Evolutionary conservation across 2,329 filamentous ascomycete species (phyloP).

Genomic region (Chrysoporthe puriensis): DNA sequence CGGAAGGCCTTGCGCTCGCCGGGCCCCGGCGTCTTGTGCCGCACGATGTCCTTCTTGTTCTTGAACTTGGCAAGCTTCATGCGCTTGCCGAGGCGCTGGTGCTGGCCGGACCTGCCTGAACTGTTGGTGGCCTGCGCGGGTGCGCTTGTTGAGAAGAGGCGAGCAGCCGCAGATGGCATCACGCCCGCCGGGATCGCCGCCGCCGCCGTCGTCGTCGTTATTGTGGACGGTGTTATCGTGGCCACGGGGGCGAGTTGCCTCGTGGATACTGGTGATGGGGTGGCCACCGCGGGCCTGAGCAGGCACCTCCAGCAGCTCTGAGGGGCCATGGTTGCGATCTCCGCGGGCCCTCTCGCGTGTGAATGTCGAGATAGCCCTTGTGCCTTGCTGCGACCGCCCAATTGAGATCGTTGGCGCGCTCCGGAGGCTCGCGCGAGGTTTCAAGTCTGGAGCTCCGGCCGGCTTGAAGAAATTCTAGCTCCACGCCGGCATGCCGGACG

Average conservation of each 20-base stretch:
- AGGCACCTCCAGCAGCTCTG: slow-evolving; percentile 63
- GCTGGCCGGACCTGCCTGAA: slow-evolving; percentile 28
- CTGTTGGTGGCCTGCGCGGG: slow-evolving; percentile 34
- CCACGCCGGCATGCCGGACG: slow-evolving; percentile 23
- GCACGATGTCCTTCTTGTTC: slow-evolving; percentile 53
- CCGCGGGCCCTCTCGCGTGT: slow-evolving; percentile 14
- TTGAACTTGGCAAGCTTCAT: slow-evolving; percentile 44
- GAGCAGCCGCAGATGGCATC: slow-evolving; percentile 49
- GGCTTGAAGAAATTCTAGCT: slow-evolving; percentile 29
- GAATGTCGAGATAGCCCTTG: not conserved
- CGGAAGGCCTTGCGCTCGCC: slow-evolving; percentile 87
- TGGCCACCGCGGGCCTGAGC: slow-evolving; percentile 46
- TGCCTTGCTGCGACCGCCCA: not conserved
- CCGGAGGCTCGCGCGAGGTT: slow-evolving; percentile 3
- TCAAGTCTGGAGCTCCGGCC: slow-evolving; percentile 15
- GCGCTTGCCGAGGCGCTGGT: slow-evolving; percentile 44
- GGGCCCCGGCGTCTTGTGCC: slow-evolving; percentile 61
- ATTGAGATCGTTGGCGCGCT: slow-evolving; percentile 7
- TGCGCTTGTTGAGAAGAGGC: slow-evolving; percentile 46
- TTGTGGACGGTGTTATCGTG: slow-evolving; percentile 35
- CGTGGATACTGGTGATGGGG: slow-evolving; percentile 31
- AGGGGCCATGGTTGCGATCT: slow-evolving; percentile 53
- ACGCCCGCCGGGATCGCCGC: slow-evolving; percentile 39
- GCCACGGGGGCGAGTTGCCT: slow-evolving; percentile 33
- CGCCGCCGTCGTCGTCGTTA: slow-evolving; percentile 42